These are phyloP conservation scores for Ochromonadaceae sp. DNA, from an alignment of 352 stramenopile genomes.

Conservation along the genomic window DNA sequence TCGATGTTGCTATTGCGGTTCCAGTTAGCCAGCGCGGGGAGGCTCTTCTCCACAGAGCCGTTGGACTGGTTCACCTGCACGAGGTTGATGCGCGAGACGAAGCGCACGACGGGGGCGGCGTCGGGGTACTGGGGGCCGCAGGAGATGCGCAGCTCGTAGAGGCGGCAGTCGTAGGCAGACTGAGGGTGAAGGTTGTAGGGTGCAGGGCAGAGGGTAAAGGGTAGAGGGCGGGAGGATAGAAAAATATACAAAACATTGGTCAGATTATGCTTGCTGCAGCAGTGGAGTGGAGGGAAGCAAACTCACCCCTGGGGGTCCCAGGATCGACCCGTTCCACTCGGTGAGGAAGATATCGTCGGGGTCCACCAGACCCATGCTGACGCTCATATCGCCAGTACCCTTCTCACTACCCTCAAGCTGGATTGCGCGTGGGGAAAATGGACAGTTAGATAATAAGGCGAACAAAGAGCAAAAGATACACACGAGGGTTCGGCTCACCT, in stretches of 20 bases:
- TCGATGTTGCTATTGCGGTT: constrained; percentile 67
- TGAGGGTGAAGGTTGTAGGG: constrained; percentile 31
- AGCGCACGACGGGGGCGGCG: constrained; percentile 72
- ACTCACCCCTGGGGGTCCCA: constrained; percentile 78
- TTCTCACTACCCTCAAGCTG: constrained; percentile 70
- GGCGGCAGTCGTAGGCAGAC: constrained; percentile 84
- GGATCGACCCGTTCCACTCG: constrained; percentile 93
- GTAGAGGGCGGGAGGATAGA: constrained; percentile 7
- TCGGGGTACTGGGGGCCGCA: constrained; percentile 85
- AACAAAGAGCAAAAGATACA: not conserved
- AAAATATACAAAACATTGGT: not conserved
- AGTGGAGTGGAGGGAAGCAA: constrained; percentile 1
- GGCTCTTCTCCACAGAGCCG: constrained; percentile 48
- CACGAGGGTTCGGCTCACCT: constrained; percentile 25
- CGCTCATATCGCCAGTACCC: constrained; percentile 76
- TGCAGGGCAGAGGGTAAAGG: not conserved
- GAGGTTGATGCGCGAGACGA: constrained; percentile 95
- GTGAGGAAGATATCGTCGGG: constrained; percentile 92
- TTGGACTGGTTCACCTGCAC: constrained; percentile 75
- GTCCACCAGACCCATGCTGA: constrained; percentile 84
- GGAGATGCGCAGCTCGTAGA: constrained; percentile 86
- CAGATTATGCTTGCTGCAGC: too few species aligned
- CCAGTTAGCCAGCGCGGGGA: constrained; percentile 28
- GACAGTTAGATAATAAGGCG: not conserved
- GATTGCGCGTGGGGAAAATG: not conserved